Percentiles rank a stretch among this genome's conserved stretches.
These are phyloP conservation scores for Extremus antarcticus DNA, from an alignment of 495 filamentous ascomycete genomes.

Conservation along the genomic window DNA sequence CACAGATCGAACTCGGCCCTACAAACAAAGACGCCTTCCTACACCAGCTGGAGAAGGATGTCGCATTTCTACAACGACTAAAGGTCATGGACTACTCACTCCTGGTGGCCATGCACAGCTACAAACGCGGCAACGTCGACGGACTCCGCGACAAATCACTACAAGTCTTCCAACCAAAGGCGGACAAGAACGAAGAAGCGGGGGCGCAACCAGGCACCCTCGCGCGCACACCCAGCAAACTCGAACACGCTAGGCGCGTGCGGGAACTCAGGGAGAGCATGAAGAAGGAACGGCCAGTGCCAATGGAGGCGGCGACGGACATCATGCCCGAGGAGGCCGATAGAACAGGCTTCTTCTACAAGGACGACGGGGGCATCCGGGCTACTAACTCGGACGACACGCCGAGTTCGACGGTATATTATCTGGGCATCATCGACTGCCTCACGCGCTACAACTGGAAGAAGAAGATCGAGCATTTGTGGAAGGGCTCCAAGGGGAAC, in stretches of 20 bases:
- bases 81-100: conserved; percentile 99
- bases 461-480: conserved; percentile 84
- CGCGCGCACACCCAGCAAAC: conserved; percentile 83
- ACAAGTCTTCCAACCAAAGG: conserved; percentile 89
- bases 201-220: conserved; percentile 30
- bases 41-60: conserved; percentile 78
- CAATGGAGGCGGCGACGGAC: conserved; percentile 67
- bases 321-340: conserved; percentile 76
- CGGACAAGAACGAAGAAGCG: conserved; percentile 46
- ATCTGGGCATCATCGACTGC: conserved; percentile 95
- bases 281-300: conserved; percentile 81
- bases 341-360: conserved; percentile 65
- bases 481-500: conserved; percentile 68
- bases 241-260: conserved; percentile 87
- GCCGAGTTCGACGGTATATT: conserved; percentile 87
- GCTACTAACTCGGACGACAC: conserved; percentile 85
- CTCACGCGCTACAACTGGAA: conserved; percentile 82
- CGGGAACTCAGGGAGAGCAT: conserved; percentile 85
- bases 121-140: conserved; percentile 82
- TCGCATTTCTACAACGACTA: conserved; percentile 68
- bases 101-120: conserved; percentile 86
- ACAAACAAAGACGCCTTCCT: conserved; percentile 77
- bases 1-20: conserved; percentile 65
- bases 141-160: conserved; percentile 91
- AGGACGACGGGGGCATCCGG: conserved; percentile 84